Base-by-base conservation (phyloP, 192 early-diverging fungal genomes). In the Dispira simplex region DNA sequence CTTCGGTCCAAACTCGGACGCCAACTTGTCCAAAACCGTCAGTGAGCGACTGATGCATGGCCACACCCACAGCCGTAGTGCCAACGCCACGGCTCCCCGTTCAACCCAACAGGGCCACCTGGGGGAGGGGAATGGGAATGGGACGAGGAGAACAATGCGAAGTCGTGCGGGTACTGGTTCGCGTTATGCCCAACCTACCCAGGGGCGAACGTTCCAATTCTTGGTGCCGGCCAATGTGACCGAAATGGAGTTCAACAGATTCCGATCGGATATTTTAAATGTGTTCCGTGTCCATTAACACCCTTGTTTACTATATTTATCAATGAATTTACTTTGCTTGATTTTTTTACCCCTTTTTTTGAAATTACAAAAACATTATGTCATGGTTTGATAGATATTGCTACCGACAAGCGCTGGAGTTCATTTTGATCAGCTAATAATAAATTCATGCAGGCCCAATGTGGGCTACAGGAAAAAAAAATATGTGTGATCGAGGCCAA, bases 121-220 rank as follows among this genome's bases (percentile, higher is more conserved):
- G 48, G 21, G 16, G 16, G 48, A 46, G 18, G 67, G 62, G 12
- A 58, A 54, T 20, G 48, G 65, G 23, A 62, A 51, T 51, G 48
- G 21, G 16, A 51, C 48, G 1, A 8, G 21, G 4, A 16, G 48
- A 8, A 1, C 48, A 16, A 8, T 20, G 18, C 48, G 48, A 23
- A 51, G 48, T 51, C 21, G 48, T 16, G 16, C 16, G 3, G 48
- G 18, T 4, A 20, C 48, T 16, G 18, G 18, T 4, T 51, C 21
- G 2, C 4, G 21, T 23, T 9, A 23, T 51, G 4, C 48, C 8
- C 48, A 51, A 8, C 16, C 48, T 26, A 27, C 25, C 39, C 39
- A 60, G 14, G 58, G 58, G 3, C 32, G 18, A 44, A 60, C 58
- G 13, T 43, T 60, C 39, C 32, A 60, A 21, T 60, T 60, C 44